Evolutionary conservation across 2,329 filamentous ascomycete genomes (phyloP).

Genomic region (Myriosclerotinia curreyana): DNA sequence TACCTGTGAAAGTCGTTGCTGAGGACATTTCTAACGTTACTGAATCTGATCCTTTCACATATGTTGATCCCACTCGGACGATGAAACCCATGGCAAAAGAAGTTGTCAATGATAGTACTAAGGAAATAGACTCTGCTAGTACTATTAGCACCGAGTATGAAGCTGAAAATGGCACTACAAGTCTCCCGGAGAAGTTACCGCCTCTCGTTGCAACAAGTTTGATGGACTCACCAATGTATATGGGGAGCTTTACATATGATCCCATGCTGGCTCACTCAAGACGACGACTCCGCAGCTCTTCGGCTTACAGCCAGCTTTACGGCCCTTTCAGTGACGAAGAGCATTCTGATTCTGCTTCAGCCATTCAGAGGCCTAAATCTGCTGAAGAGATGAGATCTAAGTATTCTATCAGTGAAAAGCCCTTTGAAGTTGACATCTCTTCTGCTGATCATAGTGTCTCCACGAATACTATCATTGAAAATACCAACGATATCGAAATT

Average conservation of each 20-base stretch:
- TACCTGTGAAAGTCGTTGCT: background rate
- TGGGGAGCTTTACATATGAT: background rate
- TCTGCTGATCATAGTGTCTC: background rate
- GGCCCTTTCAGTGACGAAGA: background rate
- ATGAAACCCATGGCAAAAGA: background rate
- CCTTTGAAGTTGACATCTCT: background rate
- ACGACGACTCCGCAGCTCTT: conserved; percentile 6
- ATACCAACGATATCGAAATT: background rate
- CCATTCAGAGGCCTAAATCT: background rate
- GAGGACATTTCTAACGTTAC: background rate
- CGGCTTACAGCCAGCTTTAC: background rate
- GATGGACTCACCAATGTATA: conserved; percentile 2
- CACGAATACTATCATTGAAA: background rate
- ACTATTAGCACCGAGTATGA: background rate
- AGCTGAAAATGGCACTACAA: background rate
- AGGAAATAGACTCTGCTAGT: background rate
- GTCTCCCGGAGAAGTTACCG: background rate
- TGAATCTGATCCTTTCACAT: background rate
- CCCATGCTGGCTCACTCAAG: too few species aligned
- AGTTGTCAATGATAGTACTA: background rate
- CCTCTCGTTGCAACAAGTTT: background rate
- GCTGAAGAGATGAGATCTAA: background rate
- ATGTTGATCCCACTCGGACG: background rate
- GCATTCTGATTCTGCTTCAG: background rate
- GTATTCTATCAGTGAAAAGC: background rate